Evolutionary conservation across 1,139 yeast genomes (phyloP), one percentile per base, ranked within the genome.

Genomic region (Arxiozyma slooffiae): DNA sequence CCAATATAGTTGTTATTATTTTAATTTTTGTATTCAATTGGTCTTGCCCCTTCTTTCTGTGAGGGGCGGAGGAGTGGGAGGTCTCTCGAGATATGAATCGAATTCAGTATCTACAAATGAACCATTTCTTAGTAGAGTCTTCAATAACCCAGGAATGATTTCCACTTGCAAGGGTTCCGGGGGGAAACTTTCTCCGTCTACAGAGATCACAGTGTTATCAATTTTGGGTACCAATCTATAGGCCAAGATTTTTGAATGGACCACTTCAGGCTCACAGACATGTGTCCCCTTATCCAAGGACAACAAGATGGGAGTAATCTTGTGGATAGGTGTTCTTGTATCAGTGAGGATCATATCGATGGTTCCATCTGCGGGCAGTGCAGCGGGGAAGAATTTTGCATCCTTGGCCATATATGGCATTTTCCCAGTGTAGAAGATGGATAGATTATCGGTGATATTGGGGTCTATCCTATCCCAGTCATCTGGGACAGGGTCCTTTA

Each of bases 141-240:
- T 72, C 17, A 71, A 71, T 18, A 72, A 60, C 30, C 78, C 71
- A 1, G 82, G 79, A 46, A 85, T 61, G 0, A 92, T 74, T 67
- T 89, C 96, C 16, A 85, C 96, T 64, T 90, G 97, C 54, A 85
- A 68, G 1, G 96, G 81, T 59, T 77, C 80, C 53, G 83, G 75
- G 0, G 95, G 94, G 59, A 83, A 89, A 50, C 73, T 72, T 67
- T 92, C 98, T 38, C 98, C 98, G 67, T 92, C 98, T 17, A 92
- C 80, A 3, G 95, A 81, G 22, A 92, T 72, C 55, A 75, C 79
- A 53, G 88, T 86, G 18, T 70, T 69, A n/a, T 53, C 53, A 5
- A 75, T 60, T 53, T 72, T 75, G 1, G 98, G 98, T 0, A 80
- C 75, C 49, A 92, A 69, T 58, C 95, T 74, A 64, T 82, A 90